Base-by-base conservation (phyloP, 2,329 filamentous ascomycete species). In the Zymoseptoria pseudotritici region DNA sequence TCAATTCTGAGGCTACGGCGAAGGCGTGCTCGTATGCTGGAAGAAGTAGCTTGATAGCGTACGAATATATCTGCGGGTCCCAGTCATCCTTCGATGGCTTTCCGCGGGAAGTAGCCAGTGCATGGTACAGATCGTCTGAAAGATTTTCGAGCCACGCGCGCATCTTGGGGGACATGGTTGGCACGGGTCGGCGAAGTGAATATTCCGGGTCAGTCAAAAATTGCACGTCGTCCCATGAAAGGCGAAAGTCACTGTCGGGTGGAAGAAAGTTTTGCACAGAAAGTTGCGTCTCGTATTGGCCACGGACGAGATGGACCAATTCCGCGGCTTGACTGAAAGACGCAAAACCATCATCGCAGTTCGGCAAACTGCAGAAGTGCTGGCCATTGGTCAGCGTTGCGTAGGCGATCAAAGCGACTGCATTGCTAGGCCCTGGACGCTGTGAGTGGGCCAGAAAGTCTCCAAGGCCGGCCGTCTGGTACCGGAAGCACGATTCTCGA, bases 391-490 rank as follows among this genome's bases (percentile, higher is more conserved):
- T 46, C 11, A 61, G 50, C 13, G 58, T 53, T 2, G 61, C 54
- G 42, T 61, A 63, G 8, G 61, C 61, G 8, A 61, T 58, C 36
- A 63, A 51, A n/a, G 61, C 61, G 9, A 61, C 46, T 11, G 56
- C 56, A 22, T 61, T 63, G 10, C 58, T 56, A n/a, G 50, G 26
- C 42, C 57, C 58, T 5, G 61, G 61, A 7, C 52, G 58, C 29
- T 54, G 56, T n/a, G 56, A 53, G 10, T 57, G 53, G 20, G 57
- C 56, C 19, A 59, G 56, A 55, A 63, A 63, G 29, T 61, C 56
- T 19, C 53, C n/a, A 4, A 61, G 24, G 19, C 61, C 58, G 8
- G 58, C 42, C 6, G 50, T 52, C 46, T 61, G 58, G 17, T 63
- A 63, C 19, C 54, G 56, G 4, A 55, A 52, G 20, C 26, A 61